phyloP scores from a whole-genome alignment of 164 flowering plant genomes.

The Annona squamosa region DNA sequence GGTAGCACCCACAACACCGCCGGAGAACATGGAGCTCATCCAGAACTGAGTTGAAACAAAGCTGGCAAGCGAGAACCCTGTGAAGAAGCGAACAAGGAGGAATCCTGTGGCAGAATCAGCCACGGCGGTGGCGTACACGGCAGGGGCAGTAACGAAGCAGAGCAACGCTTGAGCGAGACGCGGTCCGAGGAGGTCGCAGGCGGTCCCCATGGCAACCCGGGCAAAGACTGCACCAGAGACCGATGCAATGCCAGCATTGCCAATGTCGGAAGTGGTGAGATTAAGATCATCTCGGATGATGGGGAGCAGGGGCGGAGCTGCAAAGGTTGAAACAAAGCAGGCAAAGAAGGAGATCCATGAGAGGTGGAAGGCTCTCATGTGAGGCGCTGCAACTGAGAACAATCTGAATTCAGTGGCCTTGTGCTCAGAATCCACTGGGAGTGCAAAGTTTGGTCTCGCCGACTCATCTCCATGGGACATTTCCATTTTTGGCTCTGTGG shows the following conservation, averaged over 20 bases:
- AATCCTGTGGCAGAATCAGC: conserved; percentile 40
- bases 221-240: conserved; percentile 84
- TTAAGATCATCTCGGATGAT: conserved; percentile 74
- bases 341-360: conserved; percentile 79
- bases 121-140: conserved; percentile 45
- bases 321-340: conserved; percentile 77
- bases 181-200: conserved; percentile 79
- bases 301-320: conserved; percentile 78
- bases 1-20: conserved; percentile 54
- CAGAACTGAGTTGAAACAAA: conserved; percentile 87
- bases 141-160: conserved; percentile 62
- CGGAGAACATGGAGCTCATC: conserved; percentile 91
- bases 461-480: conserved; percentile 1
- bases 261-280: conserved; percentile 69
- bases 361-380: conserved; percentile 82
- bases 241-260: conserved; percentile 84
- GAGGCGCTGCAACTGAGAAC: conserved; percentile 50
- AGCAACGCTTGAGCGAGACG: conserved; percentile 67
- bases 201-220: conserved; percentile 70
- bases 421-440: conserved; percentile 79
- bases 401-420: conserved; percentile 54
- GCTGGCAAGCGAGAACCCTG: conserved; percentile 77
- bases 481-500: conserved; percentile 19
- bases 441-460: conserved; percentile 29
- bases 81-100: conserved; percentile 63